phyloP scores from a whole-genome alignment of 208 protist genomes.

The Wallacemonas sp. region DNA sequence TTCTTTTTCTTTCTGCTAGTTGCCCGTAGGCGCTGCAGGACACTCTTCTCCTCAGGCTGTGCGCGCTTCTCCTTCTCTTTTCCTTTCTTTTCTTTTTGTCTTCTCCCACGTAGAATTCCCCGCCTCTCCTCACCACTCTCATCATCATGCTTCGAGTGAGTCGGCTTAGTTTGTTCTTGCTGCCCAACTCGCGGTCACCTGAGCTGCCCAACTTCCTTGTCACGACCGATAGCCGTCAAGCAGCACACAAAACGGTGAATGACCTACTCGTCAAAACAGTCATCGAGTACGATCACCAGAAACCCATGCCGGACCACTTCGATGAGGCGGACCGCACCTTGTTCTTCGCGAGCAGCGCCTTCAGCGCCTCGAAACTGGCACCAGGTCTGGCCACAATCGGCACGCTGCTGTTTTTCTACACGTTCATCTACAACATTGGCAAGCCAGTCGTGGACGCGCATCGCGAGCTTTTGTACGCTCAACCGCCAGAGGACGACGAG shows the following conservation, averaged over 20 bases:
- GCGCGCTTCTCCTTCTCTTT: background rate
- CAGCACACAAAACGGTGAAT: background rate
- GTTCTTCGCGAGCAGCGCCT: slow-evolving; percentile 22
- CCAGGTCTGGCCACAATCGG: slow-evolving; percentile 28
- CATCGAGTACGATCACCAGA: slow-evolving; percentile 50
- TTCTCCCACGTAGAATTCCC: background rate
- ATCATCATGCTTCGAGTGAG: slow-evolving; percentile 25
- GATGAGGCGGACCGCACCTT: background rate
- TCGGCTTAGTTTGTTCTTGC: slow-evolving; percentile 5
- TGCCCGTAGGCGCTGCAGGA: too few species aligned
- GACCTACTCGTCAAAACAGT: slow-evolving; percentile 46
- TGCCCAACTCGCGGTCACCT: slow-evolving; percentile 18
- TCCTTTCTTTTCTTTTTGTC: slow-evolving; percentile 23
- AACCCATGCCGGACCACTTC: slow-evolving; percentile 14
- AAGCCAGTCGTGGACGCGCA: slow-evolving; percentile 69
- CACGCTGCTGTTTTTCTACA: slow-evolving; percentile 41
- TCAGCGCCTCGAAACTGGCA: slow-evolving; percentile 47
- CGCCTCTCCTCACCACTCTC: background rate
- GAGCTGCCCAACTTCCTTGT: slow-evolving; percentile 28
- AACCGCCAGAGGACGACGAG: slow-evolving; percentile 22
- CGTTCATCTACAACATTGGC: slow-evolving; percentile 61
- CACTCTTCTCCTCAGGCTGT: background rate
- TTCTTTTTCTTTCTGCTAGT: too few species aligned
- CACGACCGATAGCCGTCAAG: slow-evolving; percentile 1
- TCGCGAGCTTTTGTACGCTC: slow-evolving; percentile 25